These are phyloP conservation scores for Pseudogymnoascus sp. DNA, from an alignment of 2,329 filamentous ascomycete species.

Conservation along the genomic window DNA sequence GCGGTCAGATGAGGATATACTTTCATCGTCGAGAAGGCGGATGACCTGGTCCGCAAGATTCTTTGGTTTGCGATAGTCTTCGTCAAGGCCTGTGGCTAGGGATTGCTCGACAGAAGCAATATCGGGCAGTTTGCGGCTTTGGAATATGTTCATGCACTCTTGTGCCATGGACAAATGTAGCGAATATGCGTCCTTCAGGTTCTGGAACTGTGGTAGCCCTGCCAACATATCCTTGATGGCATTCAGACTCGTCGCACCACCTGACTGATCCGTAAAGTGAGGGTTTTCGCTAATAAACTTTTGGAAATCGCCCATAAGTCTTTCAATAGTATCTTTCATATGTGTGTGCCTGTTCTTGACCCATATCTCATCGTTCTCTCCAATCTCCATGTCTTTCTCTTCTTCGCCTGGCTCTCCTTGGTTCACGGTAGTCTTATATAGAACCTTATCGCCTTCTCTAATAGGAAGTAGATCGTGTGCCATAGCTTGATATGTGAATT, in stretches of 20 bases:
- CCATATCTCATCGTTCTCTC: slow-evolving; percentile 90
- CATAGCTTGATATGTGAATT: slow-evolving; percentile 99
- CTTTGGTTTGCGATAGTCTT: slow-evolving; percentile 85
- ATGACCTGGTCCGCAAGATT: slow-evolving; percentile 79
- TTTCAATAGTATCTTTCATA: slow-evolving; percentile 97
- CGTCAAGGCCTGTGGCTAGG: slow-evolving; percentile 83
- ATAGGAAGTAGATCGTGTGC: slow-evolving; percentile 87
- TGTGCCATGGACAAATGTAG: slow-evolving; percentile 94
- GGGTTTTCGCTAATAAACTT: slow-evolving; percentile 87
- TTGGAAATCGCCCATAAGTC: slow-evolving; percentile 84
- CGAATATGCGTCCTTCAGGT: slow-evolving; percentile 91
- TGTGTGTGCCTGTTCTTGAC: slow-evolving; percentile 87
- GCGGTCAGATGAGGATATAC: slow-evolving; percentile 62
- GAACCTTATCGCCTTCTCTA: slow-evolving; percentile 79
- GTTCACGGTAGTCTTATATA: slow-evolving; percentile 72
- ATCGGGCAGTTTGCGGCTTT: slow-evolving; percentile 74
- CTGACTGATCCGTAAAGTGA: slow-evolving; percentile 72
- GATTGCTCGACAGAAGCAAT: slow-evolving; percentile 84
- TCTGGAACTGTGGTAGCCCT: slow-evolving; percentile 85
- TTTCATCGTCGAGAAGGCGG: slow-evolving; percentile 77
- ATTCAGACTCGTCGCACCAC: slow-evolving; percentile 68
- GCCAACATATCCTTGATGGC: slow-evolving; percentile 97
- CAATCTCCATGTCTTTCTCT: slow-evolving; percentile 84
- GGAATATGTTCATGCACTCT: slow-evolving; percentile 91
- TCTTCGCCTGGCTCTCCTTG: slow-evolving; percentile 61